Evolutionary conservation across 441 rosid species (phyloP).

Genomic region (Gossypium trilobum): DNA sequence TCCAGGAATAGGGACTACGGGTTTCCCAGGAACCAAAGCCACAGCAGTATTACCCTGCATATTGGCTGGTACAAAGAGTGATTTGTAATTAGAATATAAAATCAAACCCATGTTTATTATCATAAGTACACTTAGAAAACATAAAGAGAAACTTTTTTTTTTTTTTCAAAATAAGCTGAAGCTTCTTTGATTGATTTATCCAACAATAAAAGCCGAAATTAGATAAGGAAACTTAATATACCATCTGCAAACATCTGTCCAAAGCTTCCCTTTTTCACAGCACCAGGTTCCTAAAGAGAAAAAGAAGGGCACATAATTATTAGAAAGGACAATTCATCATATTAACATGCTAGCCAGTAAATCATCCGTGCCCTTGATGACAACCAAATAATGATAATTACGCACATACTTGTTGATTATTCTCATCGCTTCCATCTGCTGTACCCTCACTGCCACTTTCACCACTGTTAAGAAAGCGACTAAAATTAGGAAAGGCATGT

Average conservation of each 20-base stretch:
- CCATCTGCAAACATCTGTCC: slow-evolving; percentile 87
- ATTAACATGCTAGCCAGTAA: slow-evolving; percentile 6
- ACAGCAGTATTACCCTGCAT: slow-evolving; percentile 46
- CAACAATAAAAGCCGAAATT: not conserved
- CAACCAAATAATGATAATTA: not conserved
- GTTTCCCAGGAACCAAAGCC: slow-evolving; percentile 52
- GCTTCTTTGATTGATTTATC: not conserved
- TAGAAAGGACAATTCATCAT: not conserved
- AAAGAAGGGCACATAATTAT: slow-evolving; percentile 3
- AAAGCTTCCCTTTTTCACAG: slow-evolving; percentile 57
- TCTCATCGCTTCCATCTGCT: slow-evolving; percentile 75
- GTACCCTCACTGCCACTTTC: slow-evolving; percentile 93
- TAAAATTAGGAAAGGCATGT: slow-evolving; percentile 9
- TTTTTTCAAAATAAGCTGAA: not conserved
- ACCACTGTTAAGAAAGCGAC: slow-evolving; percentile 39
- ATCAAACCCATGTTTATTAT: not conserved
- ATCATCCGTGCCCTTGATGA: not conserved
- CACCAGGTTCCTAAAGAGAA: slow-evolving; percentile 43
- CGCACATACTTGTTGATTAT: slow-evolving; percentile 59
- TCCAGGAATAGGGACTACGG: slow-evolving; percentile 48
- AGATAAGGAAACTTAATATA: slow-evolving; percentile 16
- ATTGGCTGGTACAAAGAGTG: slow-evolving; percentile 40
- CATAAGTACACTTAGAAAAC: not conserved
- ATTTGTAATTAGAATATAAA: slow-evolving; percentile 7
- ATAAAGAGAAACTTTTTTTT: not conserved